A percentile compares a stretch with the other conserved stretches of the same genome.
Evolutionary conservation across 2,329 filamentous ascomycete species (phyloP).

Genomic region (Lasiodiplodia gonubiensis): DNA sequence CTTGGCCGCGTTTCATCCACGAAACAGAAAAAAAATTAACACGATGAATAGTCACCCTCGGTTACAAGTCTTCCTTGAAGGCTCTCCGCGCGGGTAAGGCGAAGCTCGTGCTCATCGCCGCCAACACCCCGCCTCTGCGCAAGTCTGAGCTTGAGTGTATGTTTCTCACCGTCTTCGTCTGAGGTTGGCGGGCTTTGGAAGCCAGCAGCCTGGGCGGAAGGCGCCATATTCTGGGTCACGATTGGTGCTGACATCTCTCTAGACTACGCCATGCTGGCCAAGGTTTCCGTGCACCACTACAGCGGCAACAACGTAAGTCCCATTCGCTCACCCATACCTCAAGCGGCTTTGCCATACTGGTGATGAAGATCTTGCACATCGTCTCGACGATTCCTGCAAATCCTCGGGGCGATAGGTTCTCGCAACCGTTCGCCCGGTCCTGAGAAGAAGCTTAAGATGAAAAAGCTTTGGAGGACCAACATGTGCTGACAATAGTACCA

Average conservation of each 20-base stretch:
- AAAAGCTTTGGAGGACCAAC: conserved; percentile 83
- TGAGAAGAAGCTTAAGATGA: conserved; percentile 77
- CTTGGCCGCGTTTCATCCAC: not conserved
- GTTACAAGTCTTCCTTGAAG: conserved; percentile 91
- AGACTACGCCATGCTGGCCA: conserved; percentile 59
- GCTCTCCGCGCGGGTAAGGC: conserved; percentile 89
- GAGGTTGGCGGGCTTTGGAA: too few species aligned
- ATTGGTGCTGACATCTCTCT: not conserved
- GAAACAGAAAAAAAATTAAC: not conserved
- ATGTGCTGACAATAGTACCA: conserved; percentile 61
- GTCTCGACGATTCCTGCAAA: too few species aligned
- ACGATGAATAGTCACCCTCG: conserved; percentile 70
- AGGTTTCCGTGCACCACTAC: conserved; percentile 97
- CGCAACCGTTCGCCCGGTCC: conserved; percentile 64
- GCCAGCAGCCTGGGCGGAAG: too few species aligned
- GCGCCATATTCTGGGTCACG: too few species aligned
- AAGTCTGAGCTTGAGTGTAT: conserved; percentile 90
- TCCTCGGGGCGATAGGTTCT: conserved; percentile 38
- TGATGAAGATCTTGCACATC: too few species aligned
- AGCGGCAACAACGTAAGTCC: conserved; percentile 95
- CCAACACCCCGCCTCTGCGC: conserved; percentile 96
- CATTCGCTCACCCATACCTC: conserved; percentile 36
- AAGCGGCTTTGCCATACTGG: conserved; percentile 39
- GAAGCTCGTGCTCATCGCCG: conserved; percentile 94
- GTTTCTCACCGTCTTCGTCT: not conserved